Conservation (phyloP, 139 green algal genomes). For the Zygnema circumcarinatum region DNA sequence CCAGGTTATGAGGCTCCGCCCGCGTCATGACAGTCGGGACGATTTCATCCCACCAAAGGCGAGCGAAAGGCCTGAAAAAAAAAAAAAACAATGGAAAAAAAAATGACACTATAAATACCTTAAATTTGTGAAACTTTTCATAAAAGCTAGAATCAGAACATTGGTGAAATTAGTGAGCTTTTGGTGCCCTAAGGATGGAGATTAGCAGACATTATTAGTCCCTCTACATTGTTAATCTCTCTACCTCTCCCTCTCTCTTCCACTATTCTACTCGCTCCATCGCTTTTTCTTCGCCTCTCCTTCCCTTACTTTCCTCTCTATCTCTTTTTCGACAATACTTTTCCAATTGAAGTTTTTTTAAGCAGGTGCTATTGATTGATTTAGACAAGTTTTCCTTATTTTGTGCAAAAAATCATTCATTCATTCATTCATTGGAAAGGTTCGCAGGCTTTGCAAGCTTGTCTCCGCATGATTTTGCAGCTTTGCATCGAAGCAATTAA, state of each 20-base stretch:
- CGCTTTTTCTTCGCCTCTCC: not conserved
- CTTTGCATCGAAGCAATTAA: no score
- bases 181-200: not conserved
- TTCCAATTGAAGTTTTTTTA: no score
- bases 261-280: no score
- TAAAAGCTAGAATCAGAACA: not conserved
- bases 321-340: not conserved
- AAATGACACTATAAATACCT: not conserved
- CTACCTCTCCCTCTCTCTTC: not conserved
- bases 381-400: no score
- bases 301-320: not conserved
- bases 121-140: not conserved
- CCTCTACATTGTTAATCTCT: not conserved
- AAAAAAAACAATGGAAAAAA: no score
- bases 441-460: no score
- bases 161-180: not conserved
- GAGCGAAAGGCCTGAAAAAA: slow-evolving; percentile 48
- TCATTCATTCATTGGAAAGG: no score
- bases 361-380: no score
- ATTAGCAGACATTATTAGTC: not conserved
- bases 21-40: slow-evolving; percentile 80
- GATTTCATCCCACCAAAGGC: slow-evolving; percentile 59
- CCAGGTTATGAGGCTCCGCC: slow-evolving; percentile 84
- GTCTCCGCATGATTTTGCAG: no score
- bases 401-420: no score